Base-by-base conservation (phyloP, 2,329 filamentous ascomycete species). In the Paecilomyces variotii region DNA sequence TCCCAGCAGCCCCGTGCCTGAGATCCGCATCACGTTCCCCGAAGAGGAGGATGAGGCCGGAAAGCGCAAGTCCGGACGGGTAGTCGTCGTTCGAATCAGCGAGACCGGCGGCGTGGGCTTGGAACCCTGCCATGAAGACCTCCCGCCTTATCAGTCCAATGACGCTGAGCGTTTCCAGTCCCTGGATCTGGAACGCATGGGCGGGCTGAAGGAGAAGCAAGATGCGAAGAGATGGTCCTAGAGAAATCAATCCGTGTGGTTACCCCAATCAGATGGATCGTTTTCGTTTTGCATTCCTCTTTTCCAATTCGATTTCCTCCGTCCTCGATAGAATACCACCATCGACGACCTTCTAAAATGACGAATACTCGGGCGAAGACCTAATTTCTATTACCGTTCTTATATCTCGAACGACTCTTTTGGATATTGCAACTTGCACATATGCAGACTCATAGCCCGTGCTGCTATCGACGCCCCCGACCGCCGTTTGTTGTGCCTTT, bases 11-110 rank as follows among this genome's bases (percentile, higher is more conserved):
- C 87, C 89, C n/a, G 90, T 97, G 28, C 94, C 94, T 24, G 90
- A 97, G 78, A 99, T 99, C 69, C 91, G 92, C 76, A 96, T 99
- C 75, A 97, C 94, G 35, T 97, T 99, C 80, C 94, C 94, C 14
- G 94, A 97, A 80, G 87, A 95, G 66, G 92, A 97, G 70, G 89
- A 91, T 65, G 79, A 84, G 55, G 70, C 78, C 57, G 93, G 93
- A 66, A 90, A 87, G 75, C 83, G 83, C 67, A 89, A 89, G 78
- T 91, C 88, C 64, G 93, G 93, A 34, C 87, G 92, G 32, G 91
- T 97, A 56, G 88, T 99, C 25, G 86, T 97, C 35, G 93, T 99
- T 58, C 85, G 90, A 56, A 90, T 97, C 56, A 91, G 92, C 62
- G 94, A 97, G 64, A 88, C 85, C 61, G 88, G 90, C 54, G 82